Evolutionary conservation across 352 stramenopile genomes (phyloP).

Genomic region (Phytophthora melonis): DNA sequence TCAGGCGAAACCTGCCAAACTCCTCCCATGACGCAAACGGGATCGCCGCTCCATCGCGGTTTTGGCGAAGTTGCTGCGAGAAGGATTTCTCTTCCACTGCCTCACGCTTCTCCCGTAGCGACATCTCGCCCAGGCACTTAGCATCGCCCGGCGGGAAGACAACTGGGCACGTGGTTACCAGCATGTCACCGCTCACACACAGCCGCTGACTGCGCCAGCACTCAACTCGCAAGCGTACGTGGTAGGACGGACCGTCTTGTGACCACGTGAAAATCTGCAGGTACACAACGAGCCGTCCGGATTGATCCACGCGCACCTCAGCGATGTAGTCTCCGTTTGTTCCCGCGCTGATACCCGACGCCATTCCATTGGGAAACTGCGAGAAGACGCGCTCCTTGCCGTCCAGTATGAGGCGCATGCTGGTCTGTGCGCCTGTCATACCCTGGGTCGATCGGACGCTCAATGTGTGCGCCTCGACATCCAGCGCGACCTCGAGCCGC

Average conservation of each 20-base stretch:
- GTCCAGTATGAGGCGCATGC: constrained; percentile 55
- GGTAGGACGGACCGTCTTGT: constrained; percentile 33
- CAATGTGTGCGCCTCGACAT: constrained; percentile 41
- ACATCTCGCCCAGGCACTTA: constrained; percentile 48
- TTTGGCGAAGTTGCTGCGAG: constrained; percentile 3
- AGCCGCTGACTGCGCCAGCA: constrained; percentile 55
- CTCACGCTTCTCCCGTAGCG: constrained; percentile 47
- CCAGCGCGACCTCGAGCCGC: constrained; percentile 44
- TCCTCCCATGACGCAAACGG: constrained; percentile 28
- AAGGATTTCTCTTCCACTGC: constrained; percentile 23
- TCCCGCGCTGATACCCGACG: constrained; percentile 29
- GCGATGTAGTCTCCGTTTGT: constrained; percentile 59
- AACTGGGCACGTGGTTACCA: constrained; percentile 32
- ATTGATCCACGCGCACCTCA: constrained; percentile 46
- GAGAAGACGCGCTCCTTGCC: constrained; percentile 62
- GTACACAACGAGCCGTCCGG: constrained; percentile 49
- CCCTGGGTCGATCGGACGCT: constrained; percentile 37
- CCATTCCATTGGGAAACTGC: constrained; percentile 53
- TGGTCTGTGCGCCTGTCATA: constrained; percentile 12
- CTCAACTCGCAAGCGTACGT: constrained; percentile 52
- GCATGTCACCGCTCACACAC: constrained; percentile 55
- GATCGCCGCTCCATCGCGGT: neutral
- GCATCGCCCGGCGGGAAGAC: constrained; percentile 39
- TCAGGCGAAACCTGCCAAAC: constrained; percentile 39
- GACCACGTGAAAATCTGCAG: constrained; percentile 53